These are phyloP conservation scores for Penicillium argentinense DNA, from an alignment of 495 filamentous ascomycete species.

Conservation along the genomic window DNA sequence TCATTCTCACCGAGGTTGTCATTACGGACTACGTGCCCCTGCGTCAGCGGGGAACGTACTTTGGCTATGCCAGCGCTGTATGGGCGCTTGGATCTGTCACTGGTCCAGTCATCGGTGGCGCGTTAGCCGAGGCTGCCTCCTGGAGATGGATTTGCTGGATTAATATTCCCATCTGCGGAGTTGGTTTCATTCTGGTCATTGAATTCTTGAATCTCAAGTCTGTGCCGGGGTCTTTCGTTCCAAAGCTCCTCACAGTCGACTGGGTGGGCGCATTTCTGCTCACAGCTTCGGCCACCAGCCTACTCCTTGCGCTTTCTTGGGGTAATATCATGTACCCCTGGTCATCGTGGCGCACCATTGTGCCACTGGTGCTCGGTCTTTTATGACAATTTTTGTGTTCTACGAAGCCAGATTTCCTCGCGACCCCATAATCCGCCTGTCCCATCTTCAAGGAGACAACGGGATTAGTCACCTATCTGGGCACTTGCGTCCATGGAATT, in stretches of 20 bases:
- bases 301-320: constrained; percentile 44
- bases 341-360: constrained; percentile 35
- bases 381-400: constrained; percentile 29
- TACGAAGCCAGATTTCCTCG: constrained; percentile 31
- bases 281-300: constrained; percentile 17
- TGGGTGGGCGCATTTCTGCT: constrained; percentile 29
- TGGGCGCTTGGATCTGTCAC: constrained; percentile 28
- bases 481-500: background rate
- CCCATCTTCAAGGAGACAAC: constrained; percentile 2
- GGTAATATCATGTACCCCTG: constrained; percentile 40
- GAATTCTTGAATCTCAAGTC: constrained; percentile 11
- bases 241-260: constrained; percentile 26
- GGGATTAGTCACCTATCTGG: background rate
- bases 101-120: constrained; percentile 32
- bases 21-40: constrained; percentile 31
- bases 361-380: constrained; percentile 49
- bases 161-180: constrained; percentile 25
- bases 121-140: constrained; percentile 13
- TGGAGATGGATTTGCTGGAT: constrained; percentile 36
- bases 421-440: background rate
- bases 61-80: constrained; percentile 15
- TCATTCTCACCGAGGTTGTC: constrained; percentile 26
- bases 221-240: constrained; percentile 2
- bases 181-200: constrained; percentile 14
- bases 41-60: constrained; percentile 30